These are phyloP conservation scores for Calonectria pteridis DNA, from an alignment of 2,329 filamentous ascomycete genomes.

Conservation along the genomic window DNA sequence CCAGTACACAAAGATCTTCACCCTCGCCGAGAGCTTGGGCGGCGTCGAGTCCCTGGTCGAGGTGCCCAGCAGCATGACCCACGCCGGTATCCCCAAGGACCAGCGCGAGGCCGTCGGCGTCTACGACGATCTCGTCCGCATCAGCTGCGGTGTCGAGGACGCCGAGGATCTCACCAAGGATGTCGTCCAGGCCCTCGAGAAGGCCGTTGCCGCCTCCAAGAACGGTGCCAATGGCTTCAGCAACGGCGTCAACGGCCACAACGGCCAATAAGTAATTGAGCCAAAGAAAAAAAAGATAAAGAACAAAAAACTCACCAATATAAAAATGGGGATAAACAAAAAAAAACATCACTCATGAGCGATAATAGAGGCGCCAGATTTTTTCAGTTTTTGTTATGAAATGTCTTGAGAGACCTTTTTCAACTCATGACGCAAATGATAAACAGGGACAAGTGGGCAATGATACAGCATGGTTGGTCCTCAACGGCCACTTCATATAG, in stretches of 20 bases:
- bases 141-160: slow-evolving; percentile 97
- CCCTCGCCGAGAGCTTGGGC: slow-evolving; percentile 90
- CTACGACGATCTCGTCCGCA: slow-evolving; percentile 91
- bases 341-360: not conserved
- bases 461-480: slow-evolving; percentile 21
- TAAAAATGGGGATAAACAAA: not conserved
- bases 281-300: not conserved
- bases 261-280: slow-evolving; percentile 29
- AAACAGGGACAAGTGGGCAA: slow-evolving; percentile 23
- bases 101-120: slow-evolving; percentile 94
- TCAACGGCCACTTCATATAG: slow-evolving; percentile 36
- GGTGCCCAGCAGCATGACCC: slow-evolving; percentile 95
- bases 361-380: slow-evolving; percentile 17
- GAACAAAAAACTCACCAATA: not conserved
- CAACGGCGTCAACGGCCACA: slow-evolving; percentile 27
- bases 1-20: slow-evolving; percentile 89
- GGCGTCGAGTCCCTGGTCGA: slow-evolving; percentile 94
- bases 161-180: slow-evolving; percentile 85
- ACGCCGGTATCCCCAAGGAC: slow-evolving; percentile 92
- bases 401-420: slow-evolving; percentile 33
- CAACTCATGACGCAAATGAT: slow-evolving; percentile 28
- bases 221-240: slow-evolving; percentile 41
- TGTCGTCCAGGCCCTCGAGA: slow-evolving; percentile 84
- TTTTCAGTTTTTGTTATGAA: slow-evolving; percentile 34
- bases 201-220: slow-evolving; percentile 66